Evolutionary conservation across 2,329 filamentous ascomycete species (phyloP).

Genomic region (Botrytis pseudocinerea): DNA sequence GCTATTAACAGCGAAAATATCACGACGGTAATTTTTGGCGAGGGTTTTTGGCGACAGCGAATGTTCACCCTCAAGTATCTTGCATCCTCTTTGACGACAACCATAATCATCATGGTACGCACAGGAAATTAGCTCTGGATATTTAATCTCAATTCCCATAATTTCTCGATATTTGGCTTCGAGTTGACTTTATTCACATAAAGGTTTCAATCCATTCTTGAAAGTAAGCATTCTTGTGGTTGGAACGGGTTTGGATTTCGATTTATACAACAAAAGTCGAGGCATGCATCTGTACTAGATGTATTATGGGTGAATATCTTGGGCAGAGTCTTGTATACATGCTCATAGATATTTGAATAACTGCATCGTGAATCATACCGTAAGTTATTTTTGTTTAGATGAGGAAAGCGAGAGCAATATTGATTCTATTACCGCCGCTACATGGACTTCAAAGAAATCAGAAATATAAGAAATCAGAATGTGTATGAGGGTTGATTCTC

Average conservation of each 20-base stretch:
- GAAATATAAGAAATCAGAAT: background rate
- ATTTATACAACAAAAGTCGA: background rate
- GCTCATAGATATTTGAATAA: background rate
- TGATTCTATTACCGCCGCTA: background rate
- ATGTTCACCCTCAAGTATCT: fast-evolving
- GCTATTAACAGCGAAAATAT: background rate
- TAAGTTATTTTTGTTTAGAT: background rate
- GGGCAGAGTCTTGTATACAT: background rate
- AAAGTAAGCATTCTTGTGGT: background rate
- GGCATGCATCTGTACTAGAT: background rate
- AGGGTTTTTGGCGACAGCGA: background rate
- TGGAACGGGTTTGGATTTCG: background rate
- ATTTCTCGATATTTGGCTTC: too few species aligned
- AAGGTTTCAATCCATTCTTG: background rate
- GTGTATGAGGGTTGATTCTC: background rate
- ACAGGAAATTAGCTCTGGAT: too few species aligned
- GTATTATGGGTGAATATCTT: background rate
- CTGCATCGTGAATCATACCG: background rate
- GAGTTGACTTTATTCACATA: background rate
- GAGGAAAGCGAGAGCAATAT: background rate
- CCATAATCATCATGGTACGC: fast-evolving
- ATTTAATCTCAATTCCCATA: too few species aligned
- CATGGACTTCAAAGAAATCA: fast-evolving
- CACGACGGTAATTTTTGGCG: background rate
- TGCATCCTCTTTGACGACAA: background rate